Evolutionary conservation across 768 basidiomycete species (phyloP).

Genomic region (Pleurotus djamor): DNA sequence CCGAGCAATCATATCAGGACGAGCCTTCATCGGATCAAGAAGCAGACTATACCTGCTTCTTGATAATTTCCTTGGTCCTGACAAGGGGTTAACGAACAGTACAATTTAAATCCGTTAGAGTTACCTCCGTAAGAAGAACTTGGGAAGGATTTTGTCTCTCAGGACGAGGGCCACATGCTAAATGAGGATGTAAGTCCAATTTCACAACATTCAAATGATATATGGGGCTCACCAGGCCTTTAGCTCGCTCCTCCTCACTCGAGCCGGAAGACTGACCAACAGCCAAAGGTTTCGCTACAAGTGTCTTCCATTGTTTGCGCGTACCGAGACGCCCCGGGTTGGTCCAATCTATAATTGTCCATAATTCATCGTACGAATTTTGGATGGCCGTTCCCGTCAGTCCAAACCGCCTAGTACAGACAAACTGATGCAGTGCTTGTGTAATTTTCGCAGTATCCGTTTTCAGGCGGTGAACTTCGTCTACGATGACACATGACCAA

Average conservation of each 20-base stretch:
- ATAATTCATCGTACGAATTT: conserved; percentile 88
- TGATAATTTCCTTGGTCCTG: conserved; percentile 78
- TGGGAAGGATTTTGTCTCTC: conserved; percentile 67
- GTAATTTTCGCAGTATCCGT: conserved; percentile 69
- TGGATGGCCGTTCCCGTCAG: conserved; percentile 82
- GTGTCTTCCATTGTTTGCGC: conserved; percentile 71
- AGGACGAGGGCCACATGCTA: conserved; percentile 55
- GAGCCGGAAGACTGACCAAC: conserved; percentile 67
- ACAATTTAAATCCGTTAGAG: conserved; percentile 2
- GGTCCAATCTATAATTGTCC: conserved; percentile 93
- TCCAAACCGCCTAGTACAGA: conserved; percentile 72
- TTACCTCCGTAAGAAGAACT: conserved; percentile 81
- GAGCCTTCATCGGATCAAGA: neutral
- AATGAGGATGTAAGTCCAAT: neutral
- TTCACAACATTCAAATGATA: neutral
- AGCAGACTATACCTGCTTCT: conserved; percentile 47
- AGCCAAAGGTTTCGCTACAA: conserved; percentile 65
- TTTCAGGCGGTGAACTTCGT: conserved; percentile 92
- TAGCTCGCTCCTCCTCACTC: conserved; percentile 57
- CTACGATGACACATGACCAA: conserved; percentile 76
- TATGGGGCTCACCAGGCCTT: conserved; percentile 39
- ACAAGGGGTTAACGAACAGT: neutral
- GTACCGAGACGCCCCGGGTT: conserved; percentile 79
- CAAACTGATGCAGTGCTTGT: conserved; percentile 67
- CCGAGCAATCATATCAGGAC: neutral